These are phyloP conservation scores for Lophium mytilinum DNA, from an alignment of 495 filamentous ascomycete genomes.

Conservation along the genomic window DNA sequence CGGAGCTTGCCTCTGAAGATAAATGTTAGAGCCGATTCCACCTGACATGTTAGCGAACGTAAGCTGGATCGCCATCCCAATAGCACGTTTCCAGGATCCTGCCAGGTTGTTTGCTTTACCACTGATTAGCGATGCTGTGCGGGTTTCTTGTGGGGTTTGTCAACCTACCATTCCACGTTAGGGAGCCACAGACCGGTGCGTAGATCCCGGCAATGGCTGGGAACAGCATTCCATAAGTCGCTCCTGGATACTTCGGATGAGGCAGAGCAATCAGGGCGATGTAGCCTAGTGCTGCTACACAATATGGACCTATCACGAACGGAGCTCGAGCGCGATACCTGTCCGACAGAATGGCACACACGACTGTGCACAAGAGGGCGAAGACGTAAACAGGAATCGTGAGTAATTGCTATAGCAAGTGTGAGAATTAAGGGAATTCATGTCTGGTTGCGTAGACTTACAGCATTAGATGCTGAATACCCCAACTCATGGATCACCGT, in stretches of 20 bases:
- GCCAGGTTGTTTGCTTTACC: constrained; percentile 21
- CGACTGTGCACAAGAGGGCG: constrained; percentile 16
- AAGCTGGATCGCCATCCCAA: constrained; percentile 28
- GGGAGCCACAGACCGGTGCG: constrained; percentile 29
- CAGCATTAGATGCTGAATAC: too few relatives aligned
- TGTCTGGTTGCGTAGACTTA: too few relatives aligned
- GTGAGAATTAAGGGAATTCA: too few relatives aligned
- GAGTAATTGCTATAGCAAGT: constrained; percentile 6
- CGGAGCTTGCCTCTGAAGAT: constrained; percentile 13
- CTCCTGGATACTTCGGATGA: constrained; percentile 20
- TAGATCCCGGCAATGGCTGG: constrained; percentile 30
- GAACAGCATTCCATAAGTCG: constrained; percentile 28
- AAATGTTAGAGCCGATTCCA: constrained; percentile 22
- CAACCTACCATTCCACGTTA: constrained; percentile 18
- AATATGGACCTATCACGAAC: constrained; percentile 15
- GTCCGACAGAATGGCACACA: constrained; percentile 19
- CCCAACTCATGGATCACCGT: too few relatives aligned
- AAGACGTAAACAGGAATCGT: constrained; percentile 24
- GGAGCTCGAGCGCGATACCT: constrained; percentile 5
- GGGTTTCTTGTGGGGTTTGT: constrained; percentile 16
- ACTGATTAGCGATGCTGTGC: too few relatives aligned
- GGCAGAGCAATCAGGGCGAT: constrained; percentile 21
- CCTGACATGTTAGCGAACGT: constrained; percentile 22
- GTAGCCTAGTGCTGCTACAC: constrained; percentile 11
- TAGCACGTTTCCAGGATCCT: constrained; percentile 28